Percentiles rank a stretch among this genome's conserved stretches.
phyloP scores from a whole-genome alignment of 805 yeast species.

The Ascoidea asiatica region DNA sequence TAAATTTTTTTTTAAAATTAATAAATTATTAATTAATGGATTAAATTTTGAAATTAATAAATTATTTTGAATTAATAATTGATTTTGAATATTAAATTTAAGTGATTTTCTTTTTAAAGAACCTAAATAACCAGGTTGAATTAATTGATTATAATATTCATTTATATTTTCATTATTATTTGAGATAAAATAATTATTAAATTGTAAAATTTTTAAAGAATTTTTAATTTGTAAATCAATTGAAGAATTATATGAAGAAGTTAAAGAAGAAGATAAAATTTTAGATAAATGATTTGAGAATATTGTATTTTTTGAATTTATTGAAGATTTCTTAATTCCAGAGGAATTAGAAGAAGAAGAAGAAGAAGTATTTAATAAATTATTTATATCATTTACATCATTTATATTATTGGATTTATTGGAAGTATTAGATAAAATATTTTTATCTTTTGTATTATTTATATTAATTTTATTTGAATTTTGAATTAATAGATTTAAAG shows the following conservation, averaged over 20 bases:
- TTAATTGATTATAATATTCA: constrained; percentile 1
- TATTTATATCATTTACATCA: neutral
- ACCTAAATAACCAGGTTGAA: constrained; percentile 31
- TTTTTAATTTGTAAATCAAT: neutral
- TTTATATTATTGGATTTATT: too few relatives aligned
- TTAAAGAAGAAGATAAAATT: neutral
- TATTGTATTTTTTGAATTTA: neutral
- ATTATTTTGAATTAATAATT: constrained; percentile 42
- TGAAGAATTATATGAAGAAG: neutral
- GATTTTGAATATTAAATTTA: constrained; percentile 46
- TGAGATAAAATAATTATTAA: too few relatives aligned
- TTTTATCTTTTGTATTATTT: neutral
- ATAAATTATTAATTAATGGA: constrained; percentile 19
- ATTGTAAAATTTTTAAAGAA: neutral
- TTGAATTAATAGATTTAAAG: neutral
- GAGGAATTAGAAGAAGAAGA: neutral
- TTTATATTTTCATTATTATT: too few relatives aligned
- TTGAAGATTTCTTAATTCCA: neutral
- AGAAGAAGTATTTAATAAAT: neutral
- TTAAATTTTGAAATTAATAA: constrained; percentile 30
- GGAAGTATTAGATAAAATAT: neutral
- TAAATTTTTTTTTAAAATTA: constrained; percentile 3
- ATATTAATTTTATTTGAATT: too few relatives aligned
- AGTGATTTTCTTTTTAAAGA: constrained; percentile 46
- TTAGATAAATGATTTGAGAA: neutral